A percentile compares a stretch with the other conserved stretches of the same genome.
phyloP scores from a whole-genome alignment of 2,329 filamentous ascomycete genomes.

The Geoglossum cookeanum region DNA sequence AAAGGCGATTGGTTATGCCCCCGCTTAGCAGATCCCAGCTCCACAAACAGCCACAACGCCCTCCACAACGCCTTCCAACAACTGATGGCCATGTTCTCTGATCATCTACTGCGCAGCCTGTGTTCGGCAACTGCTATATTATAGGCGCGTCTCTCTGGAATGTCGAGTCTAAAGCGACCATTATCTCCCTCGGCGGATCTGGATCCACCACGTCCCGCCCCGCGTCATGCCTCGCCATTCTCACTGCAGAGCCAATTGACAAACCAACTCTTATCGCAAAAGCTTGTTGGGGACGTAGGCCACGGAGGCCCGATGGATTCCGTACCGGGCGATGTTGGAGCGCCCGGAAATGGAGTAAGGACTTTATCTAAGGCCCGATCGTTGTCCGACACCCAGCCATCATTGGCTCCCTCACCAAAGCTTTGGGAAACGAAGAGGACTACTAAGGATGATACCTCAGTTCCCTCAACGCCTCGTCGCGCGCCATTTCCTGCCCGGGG shows the following conservation, averaged over 20 bases:
- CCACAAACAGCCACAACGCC: background rate
- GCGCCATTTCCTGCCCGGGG: constrained; percentile 42
- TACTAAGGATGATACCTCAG: constrained; percentile 47
- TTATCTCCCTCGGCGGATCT: background rate
- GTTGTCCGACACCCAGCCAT: constrained; percentile 42
- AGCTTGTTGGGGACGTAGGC: background rate
- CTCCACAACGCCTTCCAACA: background rate
- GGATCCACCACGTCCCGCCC: background rate
- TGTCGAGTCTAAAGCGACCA: background rate
- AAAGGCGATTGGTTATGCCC: background rate
- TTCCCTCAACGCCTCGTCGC: constrained; percentile 40
- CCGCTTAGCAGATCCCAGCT: background rate
- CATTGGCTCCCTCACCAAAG: constrained; percentile 40
- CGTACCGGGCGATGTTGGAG: constrained; percentile 13
- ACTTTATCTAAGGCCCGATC: constrained; percentile 36
- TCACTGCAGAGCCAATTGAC: constrained; percentile 20
- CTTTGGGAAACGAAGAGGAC: constrained; percentile 33
- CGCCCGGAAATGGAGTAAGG: constrained; percentile 10
- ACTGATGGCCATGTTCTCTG: background rate
- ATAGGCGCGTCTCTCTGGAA: background rate
- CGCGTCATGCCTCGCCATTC: constrained; percentile 1
- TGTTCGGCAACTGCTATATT: background rate
- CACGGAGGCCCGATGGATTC: background rate
- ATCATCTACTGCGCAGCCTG: background rate
- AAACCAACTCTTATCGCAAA: constrained; percentile 15